phyloP scores from a whole-genome alignment of 352 stramenopile genomes.

The Poterioochromonas sp. region DNA sequence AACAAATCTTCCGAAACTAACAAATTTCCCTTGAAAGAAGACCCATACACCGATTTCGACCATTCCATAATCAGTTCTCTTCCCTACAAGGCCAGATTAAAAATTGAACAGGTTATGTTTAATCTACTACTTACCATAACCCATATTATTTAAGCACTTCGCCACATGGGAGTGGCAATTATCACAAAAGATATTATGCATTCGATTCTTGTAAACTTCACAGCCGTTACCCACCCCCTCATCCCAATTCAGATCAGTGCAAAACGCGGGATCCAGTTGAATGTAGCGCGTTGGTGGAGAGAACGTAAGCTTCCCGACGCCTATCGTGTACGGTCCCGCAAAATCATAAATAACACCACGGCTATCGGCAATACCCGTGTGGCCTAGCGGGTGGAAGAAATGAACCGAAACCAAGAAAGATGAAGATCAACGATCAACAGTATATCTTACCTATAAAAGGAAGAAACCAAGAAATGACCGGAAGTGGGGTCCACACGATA shows the following conservation, averaged over 20 bases:
- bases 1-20: conserved; percentile 40
- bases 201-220: conserved; percentile 67
- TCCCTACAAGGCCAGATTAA: neutral
- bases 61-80: conserved; percentile 35
- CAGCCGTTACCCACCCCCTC: conserved; percentile 61
- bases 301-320: conserved; percentile 70
- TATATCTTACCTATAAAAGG: conserved; percentile 37
- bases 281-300: conserved; percentile 71
- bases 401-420: neutral
- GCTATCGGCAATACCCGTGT: conserved; percentile 71
- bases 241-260: conserved; percentile 59
- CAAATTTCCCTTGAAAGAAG: conserved; percentile 48
- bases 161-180: conserved; percentile 89
- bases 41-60: conserved; percentile 41
- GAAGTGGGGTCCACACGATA: conserved; percentile 80
- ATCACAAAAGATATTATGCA: conserved; percentile 86
- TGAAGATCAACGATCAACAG: neutral
- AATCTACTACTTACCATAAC: conserved; percentile 49
- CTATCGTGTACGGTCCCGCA: conserved; percentile 75
- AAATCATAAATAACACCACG: conserved; percentile 82
- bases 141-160: conserved; percentile 44
- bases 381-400: conserved; percentile 33
- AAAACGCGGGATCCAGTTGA: conserved; percentile 55
- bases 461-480: conserved; percentile 70
- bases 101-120: neutral